Evolutionary conservation across 805 yeast genomes (phyloP).

Genomic region (Lachancea mirantina): DNA sequence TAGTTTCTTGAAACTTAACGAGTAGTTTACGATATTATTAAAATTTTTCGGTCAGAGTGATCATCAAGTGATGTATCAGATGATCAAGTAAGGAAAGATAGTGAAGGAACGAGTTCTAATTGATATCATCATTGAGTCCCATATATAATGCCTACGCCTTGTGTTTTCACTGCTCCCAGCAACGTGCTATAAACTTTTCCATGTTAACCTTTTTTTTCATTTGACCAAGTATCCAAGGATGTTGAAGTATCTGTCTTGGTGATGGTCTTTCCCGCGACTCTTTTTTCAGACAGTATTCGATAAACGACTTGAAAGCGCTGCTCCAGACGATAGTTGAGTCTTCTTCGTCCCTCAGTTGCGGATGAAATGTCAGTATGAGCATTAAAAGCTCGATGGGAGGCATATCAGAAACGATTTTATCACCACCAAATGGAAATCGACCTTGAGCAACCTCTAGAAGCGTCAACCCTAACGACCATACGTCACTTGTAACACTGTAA

Average conservation of each 20-base stretch:
- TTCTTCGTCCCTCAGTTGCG: conserved; percentile 71
- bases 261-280: conserved; percentile 77
- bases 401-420: conserved; percentile 38
- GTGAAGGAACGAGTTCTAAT: too few relatives aligned
- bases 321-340: conserved; percentile 74
- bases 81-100: too few relatives aligned
- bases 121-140: too few relatives aligned
- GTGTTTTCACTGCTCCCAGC: conserved; percentile 46
- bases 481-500: conserved; percentile 89
- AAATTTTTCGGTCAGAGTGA: too few relatives aligned
- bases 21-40: too few relatives aligned
- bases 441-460: conserved; percentile 89
- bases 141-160: too few relatives aligned
- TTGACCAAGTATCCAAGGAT: conserved; percentile 89
- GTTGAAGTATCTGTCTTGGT: conserved; percentile 87
- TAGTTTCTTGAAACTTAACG: too few relatives aligned
- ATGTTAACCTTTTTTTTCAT: conserved; percentile 65
- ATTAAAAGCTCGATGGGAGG: conserved; percentile 84
- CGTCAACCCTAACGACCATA: conserved; percentile 94
- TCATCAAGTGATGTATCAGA: too few relatives aligned
- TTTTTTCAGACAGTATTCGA: conserved; percentile 73
- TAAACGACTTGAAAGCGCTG: conserved; percentile 71
- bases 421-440: conserved; percentile 67
- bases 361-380: conserved; percentile 74
- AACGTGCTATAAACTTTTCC: conserved; percentile 73